A percentile compares a stretch with the other conserved stretches of the same genome.
Conservation (phyloP, 2,329 filamentous ascomycete species). For the Westerdykella ornata region DNA sequence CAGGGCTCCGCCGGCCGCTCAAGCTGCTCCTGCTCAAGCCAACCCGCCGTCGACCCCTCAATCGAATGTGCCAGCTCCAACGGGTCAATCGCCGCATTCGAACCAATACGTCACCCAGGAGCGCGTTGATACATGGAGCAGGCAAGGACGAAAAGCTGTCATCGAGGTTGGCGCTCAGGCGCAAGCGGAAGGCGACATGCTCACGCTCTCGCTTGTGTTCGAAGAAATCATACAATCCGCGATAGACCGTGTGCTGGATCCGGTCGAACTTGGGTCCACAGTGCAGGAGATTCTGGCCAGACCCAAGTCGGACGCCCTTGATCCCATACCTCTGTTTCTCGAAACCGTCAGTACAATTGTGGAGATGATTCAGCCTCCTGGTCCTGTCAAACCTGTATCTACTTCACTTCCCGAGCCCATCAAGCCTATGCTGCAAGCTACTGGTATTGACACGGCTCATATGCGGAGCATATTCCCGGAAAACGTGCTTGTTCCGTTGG, state of each 20-base stretch:
- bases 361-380: conserved; percentile 41
- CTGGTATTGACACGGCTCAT: conserved; percentile 61
- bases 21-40: conserved; percentile 11
- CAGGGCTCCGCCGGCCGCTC: neutral
- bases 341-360: conserved; percentile 74
- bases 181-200: conserved; percentile 59
- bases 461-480: conserved; percentile 82
- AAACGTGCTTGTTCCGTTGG: conserved; percentile 64
- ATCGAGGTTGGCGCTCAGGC: conserved; percentile 59
- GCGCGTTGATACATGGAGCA: conserved; percentile 60
- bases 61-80: conserved; percentile 11
- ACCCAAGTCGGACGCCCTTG: conserved; percentile 44
- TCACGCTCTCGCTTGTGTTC: conserved; percentile 64
- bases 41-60: conserved; percentile 12
- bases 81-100: conserved; percentile 46
- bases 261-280: conserved; percentile 62
- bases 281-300: conserved; percentile 66
- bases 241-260: conserved; percentile 60
- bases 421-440: conserved; percentile 62
- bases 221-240: conserved; percentile 79
- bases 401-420: conserved; percentile 65
- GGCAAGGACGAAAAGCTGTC: conserved; percentile 59
- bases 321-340: conserved; percentile 60
- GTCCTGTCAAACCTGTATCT: conserved; percentile 37
- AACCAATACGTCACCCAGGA: conserved; percentile 73